Percentiles rank a stretch among this genome's conserved stretches.
Evolutionary conservation across 2,329 filamentous ascomycete species (phyloP).

Genomic region (Fusarium sp.): DNA sequence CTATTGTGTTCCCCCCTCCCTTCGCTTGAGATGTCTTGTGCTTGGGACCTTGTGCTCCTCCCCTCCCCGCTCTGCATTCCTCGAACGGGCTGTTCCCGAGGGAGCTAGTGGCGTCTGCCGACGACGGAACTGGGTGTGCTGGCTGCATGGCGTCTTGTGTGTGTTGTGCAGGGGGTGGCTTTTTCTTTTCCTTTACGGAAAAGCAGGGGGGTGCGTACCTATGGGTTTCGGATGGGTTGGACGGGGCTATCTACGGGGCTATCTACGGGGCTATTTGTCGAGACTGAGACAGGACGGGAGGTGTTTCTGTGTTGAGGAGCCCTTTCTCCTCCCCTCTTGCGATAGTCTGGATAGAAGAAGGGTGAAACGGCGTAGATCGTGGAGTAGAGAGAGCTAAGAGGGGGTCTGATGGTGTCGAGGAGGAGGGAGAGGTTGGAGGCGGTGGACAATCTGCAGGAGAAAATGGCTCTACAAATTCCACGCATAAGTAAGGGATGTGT

Average conservation of each 20-base stretch:
- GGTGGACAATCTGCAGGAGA: not conserved
- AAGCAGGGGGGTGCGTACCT: not conserved
- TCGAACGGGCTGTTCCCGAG: conserved; percentile 44
- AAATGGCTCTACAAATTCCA: not conserved
- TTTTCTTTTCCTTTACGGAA: not conserved
- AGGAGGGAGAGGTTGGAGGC: conserved; percentile 17
- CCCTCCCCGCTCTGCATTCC: conserved; percentile 32
- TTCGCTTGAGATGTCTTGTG: conserved; percentile 15
- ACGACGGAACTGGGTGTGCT: conserved; percentile 18
- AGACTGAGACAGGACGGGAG: conserved; percentile 32
- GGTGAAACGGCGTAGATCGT: conserved; percentile 32
- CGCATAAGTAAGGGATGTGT: conserved; percentile 24
- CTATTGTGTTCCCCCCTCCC: not conserved
- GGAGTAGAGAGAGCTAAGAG: not conserved
- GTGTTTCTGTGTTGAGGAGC: conserved; percentile 7
- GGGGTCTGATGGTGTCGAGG: not conserved
- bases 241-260: not conserved
- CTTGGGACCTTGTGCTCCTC: not conserved
- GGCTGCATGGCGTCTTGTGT: conserved; percentile 7
- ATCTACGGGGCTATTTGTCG: conserved; percentile 19
- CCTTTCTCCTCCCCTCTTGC: not conserved
- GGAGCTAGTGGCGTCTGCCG: conserved; percentile 39
- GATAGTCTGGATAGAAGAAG: conserved; percentile 5
- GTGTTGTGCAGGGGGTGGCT: conserved; percentile 37
- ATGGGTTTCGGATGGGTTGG: not conserved